These are phyloP conservation scores for Aspergillus felis DNA, from an alignment of 2,329 filamentous ascomycete genomes.

Conservation along the genomic window DNA sequence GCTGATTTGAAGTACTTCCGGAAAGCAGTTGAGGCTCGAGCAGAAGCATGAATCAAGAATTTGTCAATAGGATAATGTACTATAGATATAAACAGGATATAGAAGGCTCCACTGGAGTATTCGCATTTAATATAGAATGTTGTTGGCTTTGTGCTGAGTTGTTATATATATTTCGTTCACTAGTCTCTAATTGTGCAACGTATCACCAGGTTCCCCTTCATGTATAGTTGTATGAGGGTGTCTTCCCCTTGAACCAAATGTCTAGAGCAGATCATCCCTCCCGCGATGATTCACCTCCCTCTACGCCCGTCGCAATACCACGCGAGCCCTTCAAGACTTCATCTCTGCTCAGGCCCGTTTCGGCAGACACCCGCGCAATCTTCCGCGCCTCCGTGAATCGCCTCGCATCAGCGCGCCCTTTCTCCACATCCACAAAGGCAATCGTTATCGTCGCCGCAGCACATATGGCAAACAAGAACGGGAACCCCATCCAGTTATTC, in stretches of 20 bases:
- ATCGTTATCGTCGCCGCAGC: slow-evolving; percentile 36
- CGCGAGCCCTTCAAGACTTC: background rate
- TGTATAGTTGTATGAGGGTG: background rate
- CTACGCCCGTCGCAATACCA: background rate
- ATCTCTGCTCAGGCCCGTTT: slow-evolving; percentile 8
- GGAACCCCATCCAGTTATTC: slow-evolving; percentile 45
- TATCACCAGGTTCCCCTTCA: background rate
- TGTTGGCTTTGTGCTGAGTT: background rate
- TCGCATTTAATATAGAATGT: background rate
- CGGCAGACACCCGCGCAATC: slow-evolving; percentile 22
- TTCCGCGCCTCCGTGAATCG: slow-evolving; percentile 36
- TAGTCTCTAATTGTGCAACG: background rate
- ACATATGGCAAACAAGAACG: slow-evolving; percentile 40
- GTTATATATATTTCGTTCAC: background rate
- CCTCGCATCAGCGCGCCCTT: slow-evolving; percentile 37
- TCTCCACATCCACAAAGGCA: slow-evolving; percentile 39
- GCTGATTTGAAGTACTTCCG: slow-evolving; percentile 48
- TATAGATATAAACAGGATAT: background rate
- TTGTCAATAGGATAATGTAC: background rate
- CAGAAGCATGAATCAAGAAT: background rate
- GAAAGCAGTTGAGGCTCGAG: slow-evolving; percentile 23
- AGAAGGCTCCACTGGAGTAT: background rate
- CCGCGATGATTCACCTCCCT: background rate
- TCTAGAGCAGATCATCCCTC: background rate
- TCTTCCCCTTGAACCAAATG: background rate